Evolutionary conservation across 1,284 basidiomycete genomes (phyloP), one percentile per base, ranked within the genome.

Genomic region (Fomitopsis palustris): DNA sequence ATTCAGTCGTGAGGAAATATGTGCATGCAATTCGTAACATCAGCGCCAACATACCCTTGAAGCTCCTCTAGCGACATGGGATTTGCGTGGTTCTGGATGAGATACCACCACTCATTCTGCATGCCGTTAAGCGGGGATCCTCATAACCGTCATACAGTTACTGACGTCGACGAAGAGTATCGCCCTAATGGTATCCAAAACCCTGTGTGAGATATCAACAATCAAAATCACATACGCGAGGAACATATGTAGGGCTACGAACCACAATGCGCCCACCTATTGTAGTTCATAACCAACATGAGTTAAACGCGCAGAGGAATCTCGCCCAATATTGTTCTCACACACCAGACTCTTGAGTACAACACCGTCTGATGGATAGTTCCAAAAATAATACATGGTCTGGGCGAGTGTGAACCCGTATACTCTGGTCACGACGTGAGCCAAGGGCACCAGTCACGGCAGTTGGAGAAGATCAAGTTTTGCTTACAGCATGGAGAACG

Each of bases 391-490:
- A 21, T 21, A 56, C 33, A 56, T n/a, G 9, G 43, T 49, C 37
- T 56, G 55, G 19, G 55, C 55, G 25, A 43, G 43, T 10, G 55
- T 56, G 4, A 38, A 37, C n/a, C 55, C 55, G 37, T 56, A 56
- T 37, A 49, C 33, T 6, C 55, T 56, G 17, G 6, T 25, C 19
- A 49, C 8, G 6, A 3, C 8, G 17, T 49, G 21, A 33, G 31
- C 8, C 9, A 19, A 17, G 4, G 29, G 45, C 19, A 10, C 25
- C 6, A 16, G 45, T 17, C 10, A 5, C 16, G 12, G 43, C 12
- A 29, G 45, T 27, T 14, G 19, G 14, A 21, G 10, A 19, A 43
- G 25, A 21, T 27, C 17, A 16, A n/a, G 23, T 47, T 3, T 14
- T 27, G 33, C 49, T 25, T 52, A 52, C 49, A 52, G 7, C 49